Base-by-base conservation (phyloP, 495 filamentous ascomycete genomes). In the Arthonia radiata region DNA sequence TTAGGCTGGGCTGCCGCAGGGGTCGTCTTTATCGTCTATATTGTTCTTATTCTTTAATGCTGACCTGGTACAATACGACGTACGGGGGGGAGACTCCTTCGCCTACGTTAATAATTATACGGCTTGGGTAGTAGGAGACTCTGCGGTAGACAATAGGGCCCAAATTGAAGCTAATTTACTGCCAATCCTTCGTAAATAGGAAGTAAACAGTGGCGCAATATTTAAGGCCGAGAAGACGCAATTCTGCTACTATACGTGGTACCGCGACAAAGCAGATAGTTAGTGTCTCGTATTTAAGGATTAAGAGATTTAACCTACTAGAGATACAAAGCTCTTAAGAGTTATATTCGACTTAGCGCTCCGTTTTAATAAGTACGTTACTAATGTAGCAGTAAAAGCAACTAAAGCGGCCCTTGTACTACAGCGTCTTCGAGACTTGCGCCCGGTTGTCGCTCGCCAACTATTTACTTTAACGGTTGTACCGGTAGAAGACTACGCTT, bases 21-120 rank as follows among this genome's bases (percentile, higher is more conserved):
- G 39, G 17, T 46, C 36, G 8, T 39, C 31, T 15, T 35, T 46
- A 21, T 37, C 34, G 3, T 34, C 34, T 15, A 46, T 42, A 23
- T 34, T 46, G 5, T 44, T 40, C 30, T 33, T 46, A 12, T 44
- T 46, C 34, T 46, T 39, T 26, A 46, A 47, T 23, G 37, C 39
- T 5, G 37, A 47, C 28, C 37, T 44, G 5, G 33, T 47, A 10
- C 16, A 40, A 26, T 26, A 22, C 5, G 18, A n/a, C 18, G 25
- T 31, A 11, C 14, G 18, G 13, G 24, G 32, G 15, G 24, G 24
- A 27, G 31, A 35, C 19, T 26, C 28, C 4, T 30, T 44, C 5
- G 40, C 37, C 13, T 47, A 37, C 19, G 35, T 40, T 3, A 34
- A 44, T 26, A 30, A 47, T 25, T 33, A 31, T 24, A 33, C 28